phyloP scores from a whole-genome alignment of 31 red algal genomes.

The Bonnemaisonia californica region DNA sequence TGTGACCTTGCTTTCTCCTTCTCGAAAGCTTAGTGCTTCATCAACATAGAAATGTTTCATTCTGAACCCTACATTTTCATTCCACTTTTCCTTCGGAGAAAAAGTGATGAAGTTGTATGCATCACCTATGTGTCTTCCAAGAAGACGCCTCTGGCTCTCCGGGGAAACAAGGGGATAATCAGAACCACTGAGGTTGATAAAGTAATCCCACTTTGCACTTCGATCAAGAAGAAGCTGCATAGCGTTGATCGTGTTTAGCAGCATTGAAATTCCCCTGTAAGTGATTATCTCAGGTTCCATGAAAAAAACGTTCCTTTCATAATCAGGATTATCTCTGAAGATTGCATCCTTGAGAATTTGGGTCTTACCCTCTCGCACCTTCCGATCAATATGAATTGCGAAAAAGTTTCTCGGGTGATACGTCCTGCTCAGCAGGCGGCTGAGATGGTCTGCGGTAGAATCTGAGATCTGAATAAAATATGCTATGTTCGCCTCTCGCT shows the following conservation, averaged over 20 bases:
- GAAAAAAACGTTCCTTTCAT: neutral
- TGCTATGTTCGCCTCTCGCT: neutral
- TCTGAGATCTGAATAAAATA: neutral
- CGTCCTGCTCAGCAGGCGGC: neutral
- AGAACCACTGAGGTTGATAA: neutral
- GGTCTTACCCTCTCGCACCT: neutral
- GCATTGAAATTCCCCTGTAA: neutral
- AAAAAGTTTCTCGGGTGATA: neutral
- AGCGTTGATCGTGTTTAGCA: neutral
- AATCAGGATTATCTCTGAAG: neutral
- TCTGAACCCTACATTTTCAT: too few relatives aligned
- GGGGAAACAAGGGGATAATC: neutral
- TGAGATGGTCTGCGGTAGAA: neutral
- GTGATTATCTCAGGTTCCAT: neutral
- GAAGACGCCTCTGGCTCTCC: neutral
- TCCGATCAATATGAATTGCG: neutral
- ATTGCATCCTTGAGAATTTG: neutral
- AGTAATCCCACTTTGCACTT: neutral
- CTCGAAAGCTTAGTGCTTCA: too few relatives aligned
- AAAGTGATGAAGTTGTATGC: too few relatives aligned
- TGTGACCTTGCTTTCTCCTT: too few relatives aligned
- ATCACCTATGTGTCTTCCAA: too few relatives aligned
- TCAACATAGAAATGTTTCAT: too few relatives aligned
- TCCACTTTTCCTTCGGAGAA: too few relatives aligned
- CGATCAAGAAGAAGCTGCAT: neutral